These are phyloP conservation scores for Brassica carinata DNA, from an alignment of 345 rosid genomes.

Conservation along the genomic window DNA sequence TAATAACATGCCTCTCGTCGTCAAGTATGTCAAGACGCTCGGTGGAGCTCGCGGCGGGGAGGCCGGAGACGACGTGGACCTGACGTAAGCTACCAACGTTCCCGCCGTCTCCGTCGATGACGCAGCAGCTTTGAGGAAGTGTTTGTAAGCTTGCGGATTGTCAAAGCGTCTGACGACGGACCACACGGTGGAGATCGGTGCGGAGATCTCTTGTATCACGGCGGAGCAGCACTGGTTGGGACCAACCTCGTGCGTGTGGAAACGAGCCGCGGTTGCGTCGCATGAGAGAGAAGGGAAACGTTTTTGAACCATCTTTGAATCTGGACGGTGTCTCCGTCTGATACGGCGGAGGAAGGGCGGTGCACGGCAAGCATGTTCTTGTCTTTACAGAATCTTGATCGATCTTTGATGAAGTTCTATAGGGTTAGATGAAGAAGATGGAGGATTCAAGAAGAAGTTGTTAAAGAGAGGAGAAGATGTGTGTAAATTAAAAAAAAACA, in stretches of 20 bases:
- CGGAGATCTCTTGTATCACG: constrained; percentile 56
- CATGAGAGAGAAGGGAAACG: constrained; percentile 45
- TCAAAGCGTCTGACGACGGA: constrained; percentile 76
- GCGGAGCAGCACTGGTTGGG: constrained; percentile 73
- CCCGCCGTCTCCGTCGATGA: constrained; percentile 61
- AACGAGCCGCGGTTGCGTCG: constrained; percentile 40
- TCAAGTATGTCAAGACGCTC: constrained; percentile 70
- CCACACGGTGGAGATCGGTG: constrained; percentile 71
- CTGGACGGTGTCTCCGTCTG: constrained; percentile 27
- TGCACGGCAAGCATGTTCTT: constrained; percentile 33
- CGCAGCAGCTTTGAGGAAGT: constrained; percentile 68
- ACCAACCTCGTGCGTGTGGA: constrained; percentile 51
- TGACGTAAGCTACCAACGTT: constrained; percentile 64
- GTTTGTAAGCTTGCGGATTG: constrained; percentile 74
- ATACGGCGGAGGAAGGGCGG: constrained; percentile 39
- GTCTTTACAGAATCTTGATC: constrained; percentile 20
- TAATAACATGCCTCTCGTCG: constrained; percentile 65
- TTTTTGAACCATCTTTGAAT: constrained; percentile 41
- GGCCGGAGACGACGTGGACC: constrained; percentile 68
- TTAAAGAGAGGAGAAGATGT: not conserved
- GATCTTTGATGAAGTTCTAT: not conserved
- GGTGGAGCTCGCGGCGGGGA: constrained; percentile 61
- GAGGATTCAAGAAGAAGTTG: constrained; percentile 23
- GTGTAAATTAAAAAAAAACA: constrained; percentile 20
- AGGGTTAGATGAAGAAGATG: not conserved